Conservation (phyloP, 139 green algal species). For the Chlorella sp. region DNA sequence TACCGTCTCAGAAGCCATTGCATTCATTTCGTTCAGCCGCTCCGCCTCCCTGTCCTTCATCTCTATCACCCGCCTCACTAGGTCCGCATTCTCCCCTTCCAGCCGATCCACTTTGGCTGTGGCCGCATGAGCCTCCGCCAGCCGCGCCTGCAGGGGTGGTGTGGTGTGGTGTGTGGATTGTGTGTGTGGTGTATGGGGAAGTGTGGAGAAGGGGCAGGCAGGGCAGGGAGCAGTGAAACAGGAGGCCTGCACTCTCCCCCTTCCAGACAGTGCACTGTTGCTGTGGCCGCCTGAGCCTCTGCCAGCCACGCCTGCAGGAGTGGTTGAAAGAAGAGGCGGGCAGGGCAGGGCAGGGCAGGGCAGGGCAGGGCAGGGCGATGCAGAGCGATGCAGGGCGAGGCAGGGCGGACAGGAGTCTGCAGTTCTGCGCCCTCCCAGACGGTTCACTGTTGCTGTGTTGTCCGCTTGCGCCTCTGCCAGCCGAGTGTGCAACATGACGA, state of each 20-base stretch:
- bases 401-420: neutral
- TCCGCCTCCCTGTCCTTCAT: conserved; percentile 68
- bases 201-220: neutral
- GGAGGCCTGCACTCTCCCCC: neutral
- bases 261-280: too few relatives aligned
- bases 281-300: too few relatives aligned
- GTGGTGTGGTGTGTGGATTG: too few relatives aligned
- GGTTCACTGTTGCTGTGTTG: too few relatives aligned
- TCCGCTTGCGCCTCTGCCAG: too few relatives aligned
- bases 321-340: too few relatives aligned
- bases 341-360: too few relatives aligned
- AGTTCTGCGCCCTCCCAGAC: too few relatives aligned
- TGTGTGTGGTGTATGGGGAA: too few relatives aligned
- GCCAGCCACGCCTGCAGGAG: too few relatives aligned
- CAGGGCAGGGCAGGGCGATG: too few relatives aligned
- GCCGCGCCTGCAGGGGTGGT: conserved; percentile 24
- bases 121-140: conserved; percentile 53
- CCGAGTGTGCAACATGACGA: too few relatives aligned
- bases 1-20: conserved; percentile 28
- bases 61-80: conserved; percentile 62
- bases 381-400: neutral
- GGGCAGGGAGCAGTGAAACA: neutral
- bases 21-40: conserved; percentile 66
- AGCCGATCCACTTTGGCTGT: conserved; percentile 39
- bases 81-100: conserved; percentile 53